Conservation (phyloP, 1,139 yeast species). For the Saccharomyces hybrid region DNA sequence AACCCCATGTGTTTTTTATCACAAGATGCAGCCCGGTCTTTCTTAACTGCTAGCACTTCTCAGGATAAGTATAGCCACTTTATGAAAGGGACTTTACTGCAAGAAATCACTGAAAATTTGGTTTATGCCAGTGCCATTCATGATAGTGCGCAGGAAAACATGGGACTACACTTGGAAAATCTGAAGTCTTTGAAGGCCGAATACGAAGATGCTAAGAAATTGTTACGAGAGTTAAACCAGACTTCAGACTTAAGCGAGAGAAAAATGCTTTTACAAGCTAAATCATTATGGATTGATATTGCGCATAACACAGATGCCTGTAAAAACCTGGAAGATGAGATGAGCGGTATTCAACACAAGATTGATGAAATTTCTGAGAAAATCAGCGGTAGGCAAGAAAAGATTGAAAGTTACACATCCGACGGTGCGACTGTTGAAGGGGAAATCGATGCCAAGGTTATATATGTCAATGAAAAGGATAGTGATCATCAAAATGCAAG, state of each 20-base stretch:
- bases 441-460: conserved; percentile 24
- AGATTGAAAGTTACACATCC: conserved; percentile 20
- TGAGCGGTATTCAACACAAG: conserved; percentile 20
- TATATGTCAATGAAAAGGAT: conserved; percentile 20
- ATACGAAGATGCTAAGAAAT: conserved; percentile 32
- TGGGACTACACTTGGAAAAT: conserved; percentile 24
- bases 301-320: conserved; percentile 25
- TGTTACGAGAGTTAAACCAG: conserved; percentile 29
- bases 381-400: conserved; percentile 16
- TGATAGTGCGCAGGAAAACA: conserved; percentile 19
- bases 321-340: conserved; percentile 23
- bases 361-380: conserved; percentile 24
- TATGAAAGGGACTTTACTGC: conserved; percentile 71
- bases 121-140: conserved; percentile 32
- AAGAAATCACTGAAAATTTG: conserved; percentile 51
- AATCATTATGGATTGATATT: conserved; percentile 54
- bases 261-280: conserved; percentile 47
- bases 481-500: conserved; percentile 21
- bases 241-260: conserved; percentile 38
- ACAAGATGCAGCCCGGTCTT: conserved; percentile 91
- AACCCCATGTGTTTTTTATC: conserved; percentile 91
- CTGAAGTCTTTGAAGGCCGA: conserved; percentile 28
- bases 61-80: conserved; percentile 64
- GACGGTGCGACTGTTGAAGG: conserved; percentile 16
- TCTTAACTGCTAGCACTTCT: conserved; percentile 68